Percentiles rank a stretch among this genome's conserved stretches.
These are phyloP conservation scores for Letharia lupina DNA, from an alignment of 495 filamentous ascomycete species.

Conservation along the genomic window DNA sequence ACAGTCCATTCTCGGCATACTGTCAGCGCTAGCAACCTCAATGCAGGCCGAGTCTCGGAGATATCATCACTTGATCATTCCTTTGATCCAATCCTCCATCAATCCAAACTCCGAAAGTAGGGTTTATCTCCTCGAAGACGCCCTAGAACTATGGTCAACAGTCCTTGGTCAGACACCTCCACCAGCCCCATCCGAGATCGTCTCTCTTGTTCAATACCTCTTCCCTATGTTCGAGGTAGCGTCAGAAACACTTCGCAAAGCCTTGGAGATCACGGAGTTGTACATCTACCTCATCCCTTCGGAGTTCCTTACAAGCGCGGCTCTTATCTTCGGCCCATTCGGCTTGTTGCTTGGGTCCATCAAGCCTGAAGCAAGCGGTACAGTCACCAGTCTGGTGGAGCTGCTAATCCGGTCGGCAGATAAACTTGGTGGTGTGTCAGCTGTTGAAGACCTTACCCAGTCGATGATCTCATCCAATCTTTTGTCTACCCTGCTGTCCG, in stretches of 20 bases:
- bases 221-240: slow-evolving; percentile 65
- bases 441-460: slow-evolving; percentile 52
- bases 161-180: slow-evolving; percentile 63
- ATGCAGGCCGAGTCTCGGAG: slow-evolving; percentile 64
- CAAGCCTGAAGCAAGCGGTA: slow-evolving; percentile 56
- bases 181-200: slow-evolving; percentile 50
- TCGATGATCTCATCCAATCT: slow-evolving; percentile 63
- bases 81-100: slow-evolving; percentile 68
- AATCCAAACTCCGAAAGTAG: slow-evolving; percentile 70
- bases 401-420: slow-evolving; percentile 61
- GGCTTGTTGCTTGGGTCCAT: slow-evolving; percentile 49
- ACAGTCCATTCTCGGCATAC: slow-evolving; percentile 77
- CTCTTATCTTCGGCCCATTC: slow-evolving; percentile 52
- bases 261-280: slow-evolving; percentile 63
- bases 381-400: slow-evolving; percentile 60
- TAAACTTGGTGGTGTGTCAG: slow-evolving; percentile 57
- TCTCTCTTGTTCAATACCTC: slow-evolving; percentile 57
- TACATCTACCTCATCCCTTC: slow-evolving; percentile 76
- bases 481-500: slow-evolving; percentile 56
- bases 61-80: slow-evolving; percentile 67
- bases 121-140: slow-evolving; percentile 83
- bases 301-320: slow-evolving; percentile 58
- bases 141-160: slow-evolving; percentile 76
- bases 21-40: slow-evolving; percentile 67
- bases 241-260: slow-evolving; percentile 58